Conservation (phyloP, 345 rosid genomes). For the Corymbia maculata region DNA sequence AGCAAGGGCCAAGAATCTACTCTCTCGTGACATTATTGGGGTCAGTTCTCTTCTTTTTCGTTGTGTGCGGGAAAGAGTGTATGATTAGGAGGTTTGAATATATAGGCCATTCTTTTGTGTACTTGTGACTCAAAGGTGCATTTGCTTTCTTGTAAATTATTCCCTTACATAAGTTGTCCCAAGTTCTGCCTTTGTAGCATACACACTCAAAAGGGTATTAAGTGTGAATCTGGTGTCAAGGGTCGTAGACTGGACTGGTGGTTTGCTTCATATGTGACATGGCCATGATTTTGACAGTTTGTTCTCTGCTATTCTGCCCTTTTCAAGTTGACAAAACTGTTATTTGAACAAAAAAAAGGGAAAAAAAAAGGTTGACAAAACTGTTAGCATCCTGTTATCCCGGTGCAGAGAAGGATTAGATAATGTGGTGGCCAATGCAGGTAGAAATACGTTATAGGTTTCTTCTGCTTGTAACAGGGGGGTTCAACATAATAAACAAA, state of each 20-base stretch:
- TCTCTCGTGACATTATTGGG: neutral
- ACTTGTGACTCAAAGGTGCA: neutral
- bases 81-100: neutral
- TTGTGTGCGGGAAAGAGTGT: neutral
- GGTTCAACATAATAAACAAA: neutral
- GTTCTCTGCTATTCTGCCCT: neutral
- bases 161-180: neutral
- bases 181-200: neutral
- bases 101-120: neutral
- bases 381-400: neutral
- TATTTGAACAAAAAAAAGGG: no score
- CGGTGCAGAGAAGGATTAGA: neutral
- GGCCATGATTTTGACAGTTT: neutral
- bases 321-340: neutral
- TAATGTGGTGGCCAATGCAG: neutral
- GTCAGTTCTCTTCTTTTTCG: neutral
- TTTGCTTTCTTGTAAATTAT: neutral
- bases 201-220: neutral
- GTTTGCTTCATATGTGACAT: neutral
- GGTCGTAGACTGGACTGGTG: neutral
- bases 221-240: neutral
- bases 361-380: neutral
- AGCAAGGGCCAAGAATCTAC: conserved; percentile 28
- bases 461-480: neutral
- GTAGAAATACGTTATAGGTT: neutral